Conservation (phyloP, 352 stramenopile species). For the Pythium myriotylum region DNA sequence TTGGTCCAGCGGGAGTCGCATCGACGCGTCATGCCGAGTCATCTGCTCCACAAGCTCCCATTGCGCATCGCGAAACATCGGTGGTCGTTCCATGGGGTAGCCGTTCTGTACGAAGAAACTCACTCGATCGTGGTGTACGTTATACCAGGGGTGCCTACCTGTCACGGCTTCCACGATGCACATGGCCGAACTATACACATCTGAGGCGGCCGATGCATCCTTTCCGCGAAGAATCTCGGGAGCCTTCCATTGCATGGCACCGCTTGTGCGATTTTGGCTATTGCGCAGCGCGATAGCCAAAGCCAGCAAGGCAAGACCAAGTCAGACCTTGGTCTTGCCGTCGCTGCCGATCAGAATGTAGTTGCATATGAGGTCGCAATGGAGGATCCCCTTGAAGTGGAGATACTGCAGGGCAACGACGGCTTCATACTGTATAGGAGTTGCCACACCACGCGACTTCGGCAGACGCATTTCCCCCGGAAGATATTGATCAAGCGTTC, state of each 20-base stretch:
- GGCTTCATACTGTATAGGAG: slow-evolving; percentile 43
- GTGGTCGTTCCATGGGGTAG: background rate
- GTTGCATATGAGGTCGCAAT: slow-evolving; percentile 23
- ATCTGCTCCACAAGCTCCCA: slow-evolving; percentile 38
- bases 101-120: background rate
- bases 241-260: slow-evolving; percentile 25
- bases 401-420: slow-evolving; percentile 66
- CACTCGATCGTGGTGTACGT: background rate
- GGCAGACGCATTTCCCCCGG: background rate
- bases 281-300: slow-evolving; percentile 13
- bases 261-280: background rate
- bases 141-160: slow-evolving; percentile 2
- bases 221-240: slow-evolving; percentile 22
- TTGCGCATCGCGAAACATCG: background rate
- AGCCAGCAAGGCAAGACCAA: slow-evolving; percentile 25
- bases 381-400: slow-evolving; percentile 48
- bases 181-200: slow-evolving; percentile 40
- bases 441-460: slow-evolving; percentile 23
- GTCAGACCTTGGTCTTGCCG: slow-evolving; percentile 16
- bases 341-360: slow-evolving; percentile 33
- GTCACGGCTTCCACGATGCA: slow-evolving; percentile 34
- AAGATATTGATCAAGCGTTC: slow-evolving; percentile 48
- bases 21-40: slow-evolving; percentile 42
- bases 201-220: slow-evolving; percentile 11
- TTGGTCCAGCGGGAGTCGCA: slow-evolving; percentile 48